A percentile compares a stretch with the other conserved stretches of the same genome.
Conservation (phyloP, 306 rosid genomes). For the Luffa acutangula region DNA sequence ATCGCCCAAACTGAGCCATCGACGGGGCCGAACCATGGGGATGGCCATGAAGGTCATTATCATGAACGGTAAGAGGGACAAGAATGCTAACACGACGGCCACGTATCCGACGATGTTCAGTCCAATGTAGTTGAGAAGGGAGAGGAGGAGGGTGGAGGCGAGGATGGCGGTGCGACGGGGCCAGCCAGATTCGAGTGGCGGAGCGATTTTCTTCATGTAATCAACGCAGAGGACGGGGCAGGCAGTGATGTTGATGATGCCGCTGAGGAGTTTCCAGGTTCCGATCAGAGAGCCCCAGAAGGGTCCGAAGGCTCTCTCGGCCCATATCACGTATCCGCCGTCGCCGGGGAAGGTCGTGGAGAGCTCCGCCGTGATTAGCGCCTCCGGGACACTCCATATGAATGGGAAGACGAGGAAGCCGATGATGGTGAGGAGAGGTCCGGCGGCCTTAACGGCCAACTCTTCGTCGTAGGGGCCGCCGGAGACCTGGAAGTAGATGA, state of each 20-base stretch:
- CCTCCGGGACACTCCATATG: neutral
- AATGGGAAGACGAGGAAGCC: neutral
- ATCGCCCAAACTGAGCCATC: slow-evolving; percentile 2
- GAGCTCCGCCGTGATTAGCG: slow-evolving; percentile 7
- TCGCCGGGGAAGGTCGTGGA: slow-evolving; percentile 5
- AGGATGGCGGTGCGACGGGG: too few relatives aligned
- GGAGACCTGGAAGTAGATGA: slow-evolving; percentile 6
- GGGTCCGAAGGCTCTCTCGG: neutral
- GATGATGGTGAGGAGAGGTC: neutral
- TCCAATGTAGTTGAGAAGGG: neutral
- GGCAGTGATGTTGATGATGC: too few relatives aligned
- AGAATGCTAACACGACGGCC: neutral
- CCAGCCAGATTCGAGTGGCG: too few relatives aligned
- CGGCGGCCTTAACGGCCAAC: neutral
- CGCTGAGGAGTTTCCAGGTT: too few relatives aligned
- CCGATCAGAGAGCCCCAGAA: too few relatives aligned
- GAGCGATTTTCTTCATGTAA: too few relatives aligned
- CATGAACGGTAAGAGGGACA: neutral
- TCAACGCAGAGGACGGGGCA: too few relatives aligned
- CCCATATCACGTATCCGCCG: slow-evolving; percentile 6
- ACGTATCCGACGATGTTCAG: neutral
- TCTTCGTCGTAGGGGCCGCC: slow-evolving; percentile 7
- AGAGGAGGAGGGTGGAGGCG: too few relatives aligned
- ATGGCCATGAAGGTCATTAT: neutral
- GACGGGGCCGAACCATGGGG: neutral